Conservation (phyloP, 2,329 filamentous ascomycete species). For the Botrytis deweyae region DNA sequence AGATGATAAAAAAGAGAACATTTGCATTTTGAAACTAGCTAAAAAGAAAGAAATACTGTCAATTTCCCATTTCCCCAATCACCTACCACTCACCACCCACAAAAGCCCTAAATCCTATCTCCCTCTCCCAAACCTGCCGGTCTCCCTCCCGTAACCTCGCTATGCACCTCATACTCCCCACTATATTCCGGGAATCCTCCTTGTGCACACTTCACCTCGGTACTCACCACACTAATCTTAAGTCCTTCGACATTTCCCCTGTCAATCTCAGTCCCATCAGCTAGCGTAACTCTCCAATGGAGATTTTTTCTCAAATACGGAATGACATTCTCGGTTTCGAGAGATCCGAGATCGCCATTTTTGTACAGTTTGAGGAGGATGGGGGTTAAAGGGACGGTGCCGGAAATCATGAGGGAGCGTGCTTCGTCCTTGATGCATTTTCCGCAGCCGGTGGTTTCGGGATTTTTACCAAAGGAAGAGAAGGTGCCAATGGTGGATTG, state of each 20-base stretch:
- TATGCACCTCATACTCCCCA: constrained; percentile 36
- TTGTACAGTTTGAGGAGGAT: constrained; percentile 38
- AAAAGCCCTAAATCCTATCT: constrained; percentile 12
- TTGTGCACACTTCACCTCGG: constrained; percentile 31
- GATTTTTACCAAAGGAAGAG: constrained; percentile 41
- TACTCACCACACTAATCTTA: constrained; percentile 36
- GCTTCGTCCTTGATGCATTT: constrained; percentile 39
- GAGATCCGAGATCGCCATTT: constrained; percentile 35
- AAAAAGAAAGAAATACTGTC: neutral
- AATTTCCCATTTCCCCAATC: neutral
- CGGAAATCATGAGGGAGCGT: constrained; percentile 40
- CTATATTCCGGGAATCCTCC: constrained; percentile 29
- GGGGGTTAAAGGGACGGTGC: constrained; percentile 43
- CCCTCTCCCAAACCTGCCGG: constrained; percentile 26
- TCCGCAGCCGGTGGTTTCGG: constrained; percentile 37
- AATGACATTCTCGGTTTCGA: constrained; percentile 38
- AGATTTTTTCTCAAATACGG: constrained; percentile 38
- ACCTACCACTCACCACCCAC: neutral
- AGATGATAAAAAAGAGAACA: too few relatives aligned
- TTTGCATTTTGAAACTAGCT: neutral
- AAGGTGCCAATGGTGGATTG: constrained; percentile 44
- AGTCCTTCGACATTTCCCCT: constrained; percentile 34
- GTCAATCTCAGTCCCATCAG: constrained; percentile 30
- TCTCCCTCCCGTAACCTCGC: constrained; percentile 35
- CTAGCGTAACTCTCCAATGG: constrained; percentile 36